These are phyloP conservation scores for Claviceps arundinis DNA, from an alignment of 2,329 filamentous ascomycete species.

Conservation along the genomic window DNA sequence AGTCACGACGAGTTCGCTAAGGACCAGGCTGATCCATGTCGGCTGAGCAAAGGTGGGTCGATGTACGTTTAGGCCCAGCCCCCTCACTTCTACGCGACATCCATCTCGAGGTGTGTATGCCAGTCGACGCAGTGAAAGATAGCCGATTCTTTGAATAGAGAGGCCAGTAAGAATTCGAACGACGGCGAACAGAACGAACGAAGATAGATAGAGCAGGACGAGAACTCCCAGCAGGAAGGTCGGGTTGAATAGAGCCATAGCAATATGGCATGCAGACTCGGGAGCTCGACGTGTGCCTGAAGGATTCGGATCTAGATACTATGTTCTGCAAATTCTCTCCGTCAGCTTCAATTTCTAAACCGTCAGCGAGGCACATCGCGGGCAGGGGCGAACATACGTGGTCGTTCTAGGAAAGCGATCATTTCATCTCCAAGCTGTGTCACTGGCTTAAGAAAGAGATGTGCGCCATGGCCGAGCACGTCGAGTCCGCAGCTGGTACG, in stretches of 20 bases:
- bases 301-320: background rate
- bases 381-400: slow-evolving; percentile 1
- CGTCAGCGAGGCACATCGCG: background rate
- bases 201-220: slow-evolving; percentile 76
- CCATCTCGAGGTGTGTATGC: slow-evolving; percentile 84
- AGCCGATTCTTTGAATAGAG: slow-evolving; percentile 90
- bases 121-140: slow-evolving; percentile 80
- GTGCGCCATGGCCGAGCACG: slow-evolving; percentile 2
- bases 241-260: slow-evolving; percentile 54
- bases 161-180: slow-evolving; percentile 85
- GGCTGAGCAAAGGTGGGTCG: slow-evolving; percentile 93
- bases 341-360: background rate
- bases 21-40: slow-evolving; percentile 84
- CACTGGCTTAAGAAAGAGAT: slow-evolving; percentile 3
- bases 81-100: slow-evolving; percentile 76
- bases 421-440: background rate
- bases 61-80: slow-evolving; percentile 77
- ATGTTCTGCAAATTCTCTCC: background rate
- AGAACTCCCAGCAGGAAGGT: slow-evolving; percentile 79
- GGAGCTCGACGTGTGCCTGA: background rate
- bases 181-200: slow-evolving; percentile 87
- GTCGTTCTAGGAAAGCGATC: background rate
- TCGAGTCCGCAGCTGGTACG: background rate
- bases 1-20: slow-evolving; percentile 75
- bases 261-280: background rate